Evolutionary conservation across 495 filamentous ascomycete genomes (phyloP).

Genomic region (Massariosphaeria phaeospora): DNA sequence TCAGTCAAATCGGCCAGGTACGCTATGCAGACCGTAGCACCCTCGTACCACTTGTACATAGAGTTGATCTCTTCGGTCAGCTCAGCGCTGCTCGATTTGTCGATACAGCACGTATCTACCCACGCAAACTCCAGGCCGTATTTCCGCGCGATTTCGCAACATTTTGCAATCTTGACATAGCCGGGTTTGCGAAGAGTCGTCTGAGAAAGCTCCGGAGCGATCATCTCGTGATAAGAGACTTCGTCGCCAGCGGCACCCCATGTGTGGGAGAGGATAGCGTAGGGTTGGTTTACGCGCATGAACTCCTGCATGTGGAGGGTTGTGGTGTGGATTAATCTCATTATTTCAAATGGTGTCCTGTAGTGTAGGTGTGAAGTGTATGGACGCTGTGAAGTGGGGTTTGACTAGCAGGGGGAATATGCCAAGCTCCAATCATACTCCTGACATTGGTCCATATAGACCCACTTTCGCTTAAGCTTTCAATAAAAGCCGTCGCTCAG

Average conservation of each 20-base stretch:
- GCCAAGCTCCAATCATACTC: neutral
- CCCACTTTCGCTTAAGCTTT: neutral
- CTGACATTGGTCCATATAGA: neutral
- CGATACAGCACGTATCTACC: conserved; percentile 33
- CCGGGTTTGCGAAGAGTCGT: neutral
- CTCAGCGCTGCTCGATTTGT: conserved; percentile 29
- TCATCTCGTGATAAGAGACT: conserved; percentile 4
- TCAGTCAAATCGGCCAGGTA: conserved; percentile 3
- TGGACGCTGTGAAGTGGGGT: neutral
- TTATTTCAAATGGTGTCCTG: neutral
- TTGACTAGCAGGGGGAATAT: neutral
- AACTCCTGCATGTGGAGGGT: neutral
- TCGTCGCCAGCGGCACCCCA: conserved; percentile 12
- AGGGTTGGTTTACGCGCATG: neutral
- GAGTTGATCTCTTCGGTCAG: conserved; percentile 21
- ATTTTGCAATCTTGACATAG: conserved; percentile 8
- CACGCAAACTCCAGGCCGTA: conserved; percentile 12
- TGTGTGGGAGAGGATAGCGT: conserved; percentile 25
- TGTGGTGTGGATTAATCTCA: neutral
- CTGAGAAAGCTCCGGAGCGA: neutral
- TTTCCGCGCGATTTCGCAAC: neutral
- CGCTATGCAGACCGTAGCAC: conserved; percentile 4
- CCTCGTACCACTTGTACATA: conserved; percentile 14
- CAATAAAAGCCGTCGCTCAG: too few species aligned
- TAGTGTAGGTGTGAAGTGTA: neutral